Evolutionary conservation across 345 rosid species (phyloP), one percentile per base, ranked within the genome.

Genomic region (Leavenworthia alabamica): DNA sequence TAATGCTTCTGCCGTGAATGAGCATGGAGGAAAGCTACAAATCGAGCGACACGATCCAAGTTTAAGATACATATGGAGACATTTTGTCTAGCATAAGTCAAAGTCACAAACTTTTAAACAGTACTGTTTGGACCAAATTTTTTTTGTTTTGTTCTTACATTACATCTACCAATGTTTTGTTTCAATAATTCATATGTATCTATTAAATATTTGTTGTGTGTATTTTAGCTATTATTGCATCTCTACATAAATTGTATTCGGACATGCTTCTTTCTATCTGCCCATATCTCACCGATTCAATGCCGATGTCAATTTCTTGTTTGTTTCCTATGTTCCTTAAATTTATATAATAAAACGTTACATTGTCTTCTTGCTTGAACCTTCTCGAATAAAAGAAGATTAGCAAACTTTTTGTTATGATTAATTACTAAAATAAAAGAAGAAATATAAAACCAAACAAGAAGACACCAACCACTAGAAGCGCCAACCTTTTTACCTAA

Each of bases 21-120:
- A 23, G 62, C 62, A 71, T 71, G 71, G 66, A 57, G 61, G 66
- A 71, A 71, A 58, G 19, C 56, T 50, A 71, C 71, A 71, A 64
- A 64, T 64, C 62, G 13, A 45, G 46, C 69, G 66, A 72, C 75
- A 72, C 15, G 43, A 72, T 71, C 71, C 66, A 64, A 51, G 43
- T 50, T 57, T 50, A 58, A 33, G 71, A 65, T 58, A 28, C 59
- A 49, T 13, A 64, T 17, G 60, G 60, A 56, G 60, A 64, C 64
- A 49, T 43, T 17, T 50, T 71, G 75, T 64, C 67, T 51, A n/a
- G n/a, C n/a, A n/a, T n/a, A n/a, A n/a, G n/a, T n/a, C n/a, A n/a
- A n/a, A n/a, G n/a, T n/a, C n/a, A n/a, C n/a, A n/a, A n/a, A n/a
- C n/a, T n/a, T n/a, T n/a, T n/a, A n/a, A n/a, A n/a, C n/a, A n/a